These are phyloP conservation scores for Neofusicoccum parvum DNA, from an alignment of 2,329 filamentous ascomycete species.

Conservation along the genomic window DNA sequence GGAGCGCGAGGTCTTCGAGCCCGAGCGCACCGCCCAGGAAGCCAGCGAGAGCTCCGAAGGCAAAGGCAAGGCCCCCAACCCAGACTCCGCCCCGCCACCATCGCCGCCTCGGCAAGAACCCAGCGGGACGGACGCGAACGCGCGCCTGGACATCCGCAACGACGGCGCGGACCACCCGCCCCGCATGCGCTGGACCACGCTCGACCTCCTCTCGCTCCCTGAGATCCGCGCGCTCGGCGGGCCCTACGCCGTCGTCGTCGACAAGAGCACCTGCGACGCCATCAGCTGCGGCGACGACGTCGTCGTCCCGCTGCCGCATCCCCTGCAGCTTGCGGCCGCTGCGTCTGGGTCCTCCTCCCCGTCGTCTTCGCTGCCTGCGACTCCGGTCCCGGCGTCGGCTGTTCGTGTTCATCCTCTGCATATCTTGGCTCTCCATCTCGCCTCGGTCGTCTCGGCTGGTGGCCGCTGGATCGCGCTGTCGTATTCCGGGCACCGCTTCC, in stretches of 20 bases:
- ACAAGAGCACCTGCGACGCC: constrained; percentile 43
- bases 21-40: neutral
- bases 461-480: constrained; percentile 44
- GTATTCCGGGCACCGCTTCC: constrained; percentile 44
- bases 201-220: constrained; percentile 38
- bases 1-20: constrained; percentile 32
- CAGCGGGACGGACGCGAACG: no score
- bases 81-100: neutral
- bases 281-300: constrained; percentile 41
- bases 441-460: constrained; percentile 39
- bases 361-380: neutral
- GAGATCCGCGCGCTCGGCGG: constrained; percentile 29
- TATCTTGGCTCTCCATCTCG: constrained; percentile 44
- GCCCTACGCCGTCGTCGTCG: constrained; percentile 38
- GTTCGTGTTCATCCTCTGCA: constrained; percentile 39
- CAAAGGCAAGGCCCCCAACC: neutral
- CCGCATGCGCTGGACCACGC: constrained; percentile 38
- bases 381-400: no score
- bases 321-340: constrained; percentile 21
- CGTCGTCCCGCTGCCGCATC: constrained; percentile 34
- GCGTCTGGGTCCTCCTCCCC: constrained; percentile 4
- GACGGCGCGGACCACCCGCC: neutral
- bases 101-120: no score
- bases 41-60: neutral
- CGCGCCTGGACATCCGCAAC: neutral